Evolutionary conservation across 257 asterid species (phyloP).

Genomic region (Verbascum thapsus): DNA sequence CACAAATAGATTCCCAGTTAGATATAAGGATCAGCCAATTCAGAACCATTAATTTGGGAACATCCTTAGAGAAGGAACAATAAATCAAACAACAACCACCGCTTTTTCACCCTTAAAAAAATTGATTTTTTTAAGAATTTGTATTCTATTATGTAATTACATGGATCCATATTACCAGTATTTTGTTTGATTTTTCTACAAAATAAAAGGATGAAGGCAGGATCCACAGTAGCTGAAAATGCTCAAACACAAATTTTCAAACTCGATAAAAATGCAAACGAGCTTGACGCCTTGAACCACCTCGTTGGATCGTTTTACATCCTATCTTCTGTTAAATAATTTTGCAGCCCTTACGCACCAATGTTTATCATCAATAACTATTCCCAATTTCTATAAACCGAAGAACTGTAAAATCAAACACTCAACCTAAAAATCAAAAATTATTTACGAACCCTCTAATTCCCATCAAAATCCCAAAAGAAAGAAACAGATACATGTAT

Average conservation of each 20-base stretch:
- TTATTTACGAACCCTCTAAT: background rate
- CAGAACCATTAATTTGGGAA: too few relatives aligned
- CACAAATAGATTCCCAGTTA: background rate
- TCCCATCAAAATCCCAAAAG: background rate
- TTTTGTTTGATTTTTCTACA: background rate
- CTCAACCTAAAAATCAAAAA: background rate
- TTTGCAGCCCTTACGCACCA: background rate
- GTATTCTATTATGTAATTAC: too few relatives aligned
- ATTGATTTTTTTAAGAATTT: too few relatives aligned
- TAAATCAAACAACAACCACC: background rate
- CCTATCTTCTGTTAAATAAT: background rate
- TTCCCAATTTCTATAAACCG: background rate
- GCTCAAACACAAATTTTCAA: too few relatives aligned
- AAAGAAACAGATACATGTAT: conserved; percentile 12
- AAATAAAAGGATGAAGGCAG: conserved; percentile 1
- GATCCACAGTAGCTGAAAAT: background rate
- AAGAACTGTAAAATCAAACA: background rate
- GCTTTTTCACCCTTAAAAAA: too few relatives aligned
- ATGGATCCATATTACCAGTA: background rate
- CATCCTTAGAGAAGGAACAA: background rate
- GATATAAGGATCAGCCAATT: too few relatives aligned
- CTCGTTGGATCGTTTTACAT: too few relatives aligned
- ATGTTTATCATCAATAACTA: background rate
- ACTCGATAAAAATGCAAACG: too few relatives aligned
- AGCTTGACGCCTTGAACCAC: too few relatives aligned